Conservation (phyloP, 164 flowering plant species). For the Piper betle region DNA sequence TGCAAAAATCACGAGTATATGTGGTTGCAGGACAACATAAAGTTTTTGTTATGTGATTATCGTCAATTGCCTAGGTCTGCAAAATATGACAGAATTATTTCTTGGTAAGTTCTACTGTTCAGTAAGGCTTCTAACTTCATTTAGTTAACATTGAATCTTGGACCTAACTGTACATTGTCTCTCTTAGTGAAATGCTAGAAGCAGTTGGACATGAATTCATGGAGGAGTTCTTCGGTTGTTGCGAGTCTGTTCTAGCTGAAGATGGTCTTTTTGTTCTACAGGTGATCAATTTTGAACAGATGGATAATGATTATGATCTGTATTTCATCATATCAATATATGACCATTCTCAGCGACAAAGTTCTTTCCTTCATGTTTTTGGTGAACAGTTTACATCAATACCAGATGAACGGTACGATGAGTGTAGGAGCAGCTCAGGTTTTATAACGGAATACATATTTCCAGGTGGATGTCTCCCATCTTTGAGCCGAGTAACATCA, state of each 20-base stretch:
- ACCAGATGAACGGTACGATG: constrained; percentile 80
- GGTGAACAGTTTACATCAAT: constrained; percentile 61
- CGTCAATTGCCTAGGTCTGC: constrained; percentile 44
- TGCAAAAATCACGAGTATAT: neutral
- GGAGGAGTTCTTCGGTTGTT: constrained; percentile 66
- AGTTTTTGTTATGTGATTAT: constrained; percentile 69
- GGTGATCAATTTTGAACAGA: constrained; percentile 23
- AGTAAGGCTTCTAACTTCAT: neutral
- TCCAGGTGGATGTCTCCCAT: constrained; percentile 83
- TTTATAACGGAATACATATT: constrained; percentile 91
- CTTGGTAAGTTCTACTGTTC: constrained; percentile 32
- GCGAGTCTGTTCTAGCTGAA: constrained; percentile 66
- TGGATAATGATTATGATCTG: neutral
- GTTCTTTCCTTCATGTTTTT: too few relatives aligned
- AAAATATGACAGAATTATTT: constrained; percentile 72
- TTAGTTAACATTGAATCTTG: neutral
- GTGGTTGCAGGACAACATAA: constrained; percentile 46
- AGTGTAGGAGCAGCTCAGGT: constrained; percentile 75
- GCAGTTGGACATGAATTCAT: constrained; percentile 84
- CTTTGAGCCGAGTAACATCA: constrained; percentile 60
- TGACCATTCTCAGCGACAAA: too few relatives aligned
- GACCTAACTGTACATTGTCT: neutral
- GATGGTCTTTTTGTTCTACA: constrained; percentile 85
- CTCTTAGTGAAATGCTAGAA: constrained; percentile 83
- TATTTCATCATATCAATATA: neutral